phyloP scores from a whole-genome alignment of 2,329 filamentous ascomycete genomes.

The Phoma herbarum region DNA sequence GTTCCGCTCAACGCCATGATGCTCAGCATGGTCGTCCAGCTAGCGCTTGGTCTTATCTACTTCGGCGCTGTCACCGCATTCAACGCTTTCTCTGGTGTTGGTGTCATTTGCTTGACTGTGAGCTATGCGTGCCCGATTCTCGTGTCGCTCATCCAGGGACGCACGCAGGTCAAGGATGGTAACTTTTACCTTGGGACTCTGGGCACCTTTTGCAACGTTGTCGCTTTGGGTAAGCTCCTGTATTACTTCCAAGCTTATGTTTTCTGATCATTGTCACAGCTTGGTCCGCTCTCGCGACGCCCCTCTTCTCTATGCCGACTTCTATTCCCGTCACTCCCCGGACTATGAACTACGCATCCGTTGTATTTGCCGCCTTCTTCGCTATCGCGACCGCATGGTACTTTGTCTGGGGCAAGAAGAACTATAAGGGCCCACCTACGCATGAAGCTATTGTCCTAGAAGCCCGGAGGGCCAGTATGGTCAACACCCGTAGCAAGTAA shows the following conservation, averaged over 20 bases:
- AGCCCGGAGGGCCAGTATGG: conserved; percentile 43
- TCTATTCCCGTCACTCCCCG: conserved; percentile 66
- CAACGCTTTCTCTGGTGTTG: conserved; percentile 75
- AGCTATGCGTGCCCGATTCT: conserved; percentile 74
- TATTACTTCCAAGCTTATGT: too few relatives aligned
- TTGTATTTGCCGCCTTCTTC: conserved; percentile 73
- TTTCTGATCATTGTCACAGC: conserved; percentile 26
- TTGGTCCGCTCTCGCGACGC: conserved; percentile 74
- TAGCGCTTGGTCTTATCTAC: too few relatives aligned
- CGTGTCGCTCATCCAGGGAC: conserved; percentile 69
- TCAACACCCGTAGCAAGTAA: conserved; percentile 31
- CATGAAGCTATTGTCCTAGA: conserved; percentile 45
- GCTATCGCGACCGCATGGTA: conserved; percentile 72
- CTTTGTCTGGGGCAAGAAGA: conserved; percentile 72
- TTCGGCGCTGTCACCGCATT: too few relatives aligned
- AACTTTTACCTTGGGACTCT: too few relatives aligned
- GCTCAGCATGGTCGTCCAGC: too few relatives aligned
- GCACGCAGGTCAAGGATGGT: too few relatives aligned
- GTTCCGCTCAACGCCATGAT: too few relatives aligned
- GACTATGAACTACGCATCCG: conserved; percentile 77
- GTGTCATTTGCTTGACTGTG: conserved; percentile 73
- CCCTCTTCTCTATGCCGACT: conserved; percentile 77
- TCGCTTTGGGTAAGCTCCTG: conserved; percentile 63
- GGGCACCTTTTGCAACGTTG: too few relatives aligned
- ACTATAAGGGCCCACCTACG: conserved; percentile 69